Percentiles rank a stretch among this genome's conserved stretches.
Conservation (phyloP, 2,329 filamentous ascomycete species). For the Triangularia verruculosa region DNA sequence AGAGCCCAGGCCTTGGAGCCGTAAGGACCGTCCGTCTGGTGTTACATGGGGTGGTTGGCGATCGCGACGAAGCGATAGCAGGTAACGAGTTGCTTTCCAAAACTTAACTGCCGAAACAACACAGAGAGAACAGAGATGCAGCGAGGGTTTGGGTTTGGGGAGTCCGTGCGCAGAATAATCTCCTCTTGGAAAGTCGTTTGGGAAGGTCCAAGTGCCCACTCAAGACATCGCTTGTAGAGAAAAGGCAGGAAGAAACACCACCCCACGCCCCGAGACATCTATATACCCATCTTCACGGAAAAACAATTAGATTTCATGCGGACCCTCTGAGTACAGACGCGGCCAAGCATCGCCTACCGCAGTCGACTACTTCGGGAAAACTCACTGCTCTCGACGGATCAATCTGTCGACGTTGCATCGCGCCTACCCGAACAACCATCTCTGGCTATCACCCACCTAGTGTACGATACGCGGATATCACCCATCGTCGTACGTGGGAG, state of each 20-base stretch:
- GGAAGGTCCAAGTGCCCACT: neutral
- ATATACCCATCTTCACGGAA: neutral
- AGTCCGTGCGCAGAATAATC: neutral
- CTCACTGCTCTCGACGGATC: neutral
- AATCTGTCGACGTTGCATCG: neutral
- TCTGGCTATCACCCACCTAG: neutral
- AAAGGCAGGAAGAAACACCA: neutral
- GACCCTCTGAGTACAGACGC: neutral
- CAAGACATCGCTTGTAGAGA: neutral
- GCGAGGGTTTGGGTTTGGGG: neutral
- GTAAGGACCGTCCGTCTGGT: neutral
- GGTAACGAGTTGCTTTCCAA: neutral
- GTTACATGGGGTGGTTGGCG: neutral
- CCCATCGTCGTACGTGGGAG: neutral
- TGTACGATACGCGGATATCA: neutral
- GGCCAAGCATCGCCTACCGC: conserved; percentile 8
- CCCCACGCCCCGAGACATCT: neutral
- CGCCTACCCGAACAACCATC: neutral
- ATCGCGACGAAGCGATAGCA: neutral
- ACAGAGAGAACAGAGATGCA: neutral
- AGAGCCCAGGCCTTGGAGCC: neutral
- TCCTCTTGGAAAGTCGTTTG: neutral
- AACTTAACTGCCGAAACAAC: neutral
- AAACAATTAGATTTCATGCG: neutral
- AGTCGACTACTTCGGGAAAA: neutral